These are phyloP conservation scores for Gnomoniopsis sp. DNA, from an alignment of 2,329 filamentous ascomycete species.

Conservation along the genomic window DNA sequence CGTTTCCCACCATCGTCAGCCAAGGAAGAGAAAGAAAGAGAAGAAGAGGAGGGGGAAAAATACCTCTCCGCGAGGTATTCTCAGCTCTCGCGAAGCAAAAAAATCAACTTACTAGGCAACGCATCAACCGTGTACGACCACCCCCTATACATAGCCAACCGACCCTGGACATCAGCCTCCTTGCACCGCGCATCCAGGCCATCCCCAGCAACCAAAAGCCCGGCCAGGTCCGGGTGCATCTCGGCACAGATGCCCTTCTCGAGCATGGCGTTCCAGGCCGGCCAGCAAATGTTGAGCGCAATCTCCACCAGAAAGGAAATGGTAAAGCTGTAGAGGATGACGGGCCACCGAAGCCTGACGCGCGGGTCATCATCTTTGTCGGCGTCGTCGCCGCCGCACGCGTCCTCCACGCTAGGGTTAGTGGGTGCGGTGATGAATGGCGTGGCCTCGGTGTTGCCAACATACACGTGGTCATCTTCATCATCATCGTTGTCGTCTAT, in stretches of 20 bases:
- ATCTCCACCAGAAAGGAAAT: conserved; percentile 41
- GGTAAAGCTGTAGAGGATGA: conserved; percentile 27
- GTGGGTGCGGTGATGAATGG: not conserved
- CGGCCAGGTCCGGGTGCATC: conserved; percentile 39
- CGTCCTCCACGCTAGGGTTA: not conserved
- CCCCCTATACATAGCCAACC: conserved; percentile 49
- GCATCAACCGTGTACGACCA: conserved; percentile 43
- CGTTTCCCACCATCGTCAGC: not conserved
- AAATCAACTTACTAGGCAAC: conserved; percentile 40
- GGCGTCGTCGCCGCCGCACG: not conserved
- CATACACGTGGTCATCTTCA: not conserved
- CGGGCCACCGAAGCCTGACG: conserved; percentile 22
- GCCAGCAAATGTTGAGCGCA: conserved; percentile 28
- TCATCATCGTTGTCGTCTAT: conserved; percentile 3
- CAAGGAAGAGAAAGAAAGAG: too few species aligned
- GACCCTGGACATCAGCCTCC: conserved; percentile 43
- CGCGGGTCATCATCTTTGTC: conserved; percentile 14
- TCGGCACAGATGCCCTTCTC: conserved; percentile 52
- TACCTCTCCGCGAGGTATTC: too few species aligned
- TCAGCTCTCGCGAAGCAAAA: too few species aligned
- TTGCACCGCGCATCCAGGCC: conserved; percentile 46
- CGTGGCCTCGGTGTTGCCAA: not conserved
- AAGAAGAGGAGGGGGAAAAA: too few species aligned
- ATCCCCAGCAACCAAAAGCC: conserved; percentile 24
- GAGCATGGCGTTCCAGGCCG: conserved; percentile 46